Evolutionary conservation across 805 yeast species (phyloP), one percentile per base, ranked within the genome.

Genomic region (Saccharomycopsis babjevae): DNA sequence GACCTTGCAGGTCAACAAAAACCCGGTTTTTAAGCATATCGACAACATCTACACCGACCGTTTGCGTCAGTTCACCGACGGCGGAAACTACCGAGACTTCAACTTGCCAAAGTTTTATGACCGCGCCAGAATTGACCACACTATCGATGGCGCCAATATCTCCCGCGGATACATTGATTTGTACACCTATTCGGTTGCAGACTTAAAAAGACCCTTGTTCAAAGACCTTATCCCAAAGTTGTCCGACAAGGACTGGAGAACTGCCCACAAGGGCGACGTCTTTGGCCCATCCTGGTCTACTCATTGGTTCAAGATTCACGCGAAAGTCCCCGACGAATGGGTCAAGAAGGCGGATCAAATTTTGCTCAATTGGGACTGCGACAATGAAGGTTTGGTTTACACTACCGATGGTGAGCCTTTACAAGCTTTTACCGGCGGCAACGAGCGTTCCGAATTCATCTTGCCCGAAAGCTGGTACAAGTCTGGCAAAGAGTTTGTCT

Each of bases 231-330:
- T 85, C 62, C 81, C 82, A 0, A 69, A 75, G 55, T 77, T 83
- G 66, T 75, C 71, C 25, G 68, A 68, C 3, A 69, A 77, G 39
- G 76, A 79, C 25, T 83, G 83, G 78, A 74, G 78, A 66, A 74
- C 76, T 28, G 86, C 89, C n/a, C 71, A 73, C 15, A 84, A 83
- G 65, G 96, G 94, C 25, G 85, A 88, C 66, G 74, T 77, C 8
- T 90, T 88, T 71, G 97, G 98, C 0, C 99, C 99, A 2, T 87
- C 96, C 15, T 93, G 99, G 99, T 86, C 93, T 62, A 88, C 98
- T 1, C 96, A 90, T 65, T 93, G 99, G 99, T 90, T 94, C 73
- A 81, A 83, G 66, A 74, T 93, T 22, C 73, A 78, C 15, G 73
- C 89, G 61, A 74, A 76, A n/a, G 75, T 93, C 5, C 96, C 97